A percentile compares a stretch with the other conserved stretches of the same genome.
Evolutionary conservation across 768 basidiomycete species (phyloP).

Genomic region (Boletus bicolor): DNA sequence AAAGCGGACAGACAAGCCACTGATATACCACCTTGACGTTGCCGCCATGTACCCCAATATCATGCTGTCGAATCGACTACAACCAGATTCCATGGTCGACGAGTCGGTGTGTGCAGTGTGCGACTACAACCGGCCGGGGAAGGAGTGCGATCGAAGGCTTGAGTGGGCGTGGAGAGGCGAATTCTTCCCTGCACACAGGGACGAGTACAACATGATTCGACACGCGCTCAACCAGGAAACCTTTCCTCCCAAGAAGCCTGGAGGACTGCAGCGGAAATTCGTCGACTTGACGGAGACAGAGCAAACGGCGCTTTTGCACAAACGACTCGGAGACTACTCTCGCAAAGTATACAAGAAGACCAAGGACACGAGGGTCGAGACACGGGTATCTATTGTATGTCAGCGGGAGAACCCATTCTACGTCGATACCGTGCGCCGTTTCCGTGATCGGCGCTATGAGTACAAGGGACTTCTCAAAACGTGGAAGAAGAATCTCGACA

Average conservation of each 20-base stretch:
- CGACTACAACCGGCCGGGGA: slow-evolving; percentile 95
- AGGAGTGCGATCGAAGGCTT: slow-evolving; percentile 88
- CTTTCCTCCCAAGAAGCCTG: slow-evolving; percentile 80
- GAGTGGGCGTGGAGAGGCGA: slow-evolving; percentile 99
- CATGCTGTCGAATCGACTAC: slow-evolving; percentile 99
- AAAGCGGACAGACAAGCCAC: slow-evolving; percentile 81
- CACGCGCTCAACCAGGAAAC: slow-evolving; percentile 93
- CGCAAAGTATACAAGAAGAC: slow-evolving; percentile 98
- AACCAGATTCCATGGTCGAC: slow-evolving; percentile 96
- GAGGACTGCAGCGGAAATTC: slow-evolving; percentile 75
- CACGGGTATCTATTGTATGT: slow-evolving; percentile 91
- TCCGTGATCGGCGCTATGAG: slow-evolving; percentile 96
- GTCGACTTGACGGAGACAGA: slow-evolving; percentile 78
- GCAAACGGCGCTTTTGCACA: slow-evolving; percentile 90
- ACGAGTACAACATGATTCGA: slow-evolving; percentile 98
- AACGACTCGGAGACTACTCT: slow-evolving; percentile 97
- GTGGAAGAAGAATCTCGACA: slow-evolving; percentile 98
- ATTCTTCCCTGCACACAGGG: slow-evolving; percentile 94
- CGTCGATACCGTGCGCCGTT: slow-evolving; percentile 94
- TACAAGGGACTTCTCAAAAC: slow-evolving; percentile 98
- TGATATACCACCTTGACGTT: slow-evolving; percentile 98
- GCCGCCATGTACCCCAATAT: slow-evolving; percentile 99
- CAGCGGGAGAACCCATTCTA: slow-evolving; percentile 99
- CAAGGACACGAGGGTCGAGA: slow-evolving; percentile 95
- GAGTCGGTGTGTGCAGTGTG: slow-evolving; percentile 97